Evolutionary conservation across 1,284 basidiomycete genomes (phyloP).

Genomic region (Rhizoctonia solani): DNA sequence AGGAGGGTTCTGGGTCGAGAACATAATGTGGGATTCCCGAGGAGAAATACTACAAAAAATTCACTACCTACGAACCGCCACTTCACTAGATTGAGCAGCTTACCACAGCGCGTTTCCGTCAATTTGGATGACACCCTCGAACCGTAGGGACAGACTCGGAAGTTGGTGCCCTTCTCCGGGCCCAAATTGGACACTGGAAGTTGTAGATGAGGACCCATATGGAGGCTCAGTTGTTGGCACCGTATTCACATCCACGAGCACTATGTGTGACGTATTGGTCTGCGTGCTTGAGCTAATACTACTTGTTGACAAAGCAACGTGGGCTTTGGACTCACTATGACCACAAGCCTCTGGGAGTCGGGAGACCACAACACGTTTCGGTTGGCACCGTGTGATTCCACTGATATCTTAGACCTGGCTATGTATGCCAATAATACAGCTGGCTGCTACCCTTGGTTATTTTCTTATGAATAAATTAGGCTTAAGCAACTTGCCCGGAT

Average conservation of each 20-base stretch:
- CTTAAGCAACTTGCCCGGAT: conserved; percentile 65
- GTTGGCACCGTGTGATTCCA: conserved; percentile 81
- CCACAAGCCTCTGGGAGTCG: conserved; percentile 74
- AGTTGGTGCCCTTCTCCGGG: conserved; percentile 75
- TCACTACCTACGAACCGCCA: conserved; percentile 33
- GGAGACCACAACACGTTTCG: conserved; percentile 74
- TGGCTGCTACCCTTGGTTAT: conserved; percentile 57
- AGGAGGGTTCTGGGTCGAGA: conserved; percentile 70
- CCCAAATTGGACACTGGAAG: conserved; percentile 63
- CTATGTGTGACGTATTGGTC: conserved; percentile 79
- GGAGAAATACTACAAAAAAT: conserved; percentile 64
- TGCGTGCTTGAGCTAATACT: conserved; percentile 42
- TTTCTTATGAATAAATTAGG: not conserved
- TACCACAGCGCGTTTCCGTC: conserved; percentile 76
- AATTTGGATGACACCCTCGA: conserved; percentile 81
- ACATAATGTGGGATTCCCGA: conserved; percentile 65
- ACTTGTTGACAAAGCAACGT: conserved; percentile 18
- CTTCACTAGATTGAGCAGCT: conserved; percentile 38
- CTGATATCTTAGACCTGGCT: conserved; percentile 72
- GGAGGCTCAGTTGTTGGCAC: conserved; percentile 53
- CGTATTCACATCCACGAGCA: conserved; percentile 72
- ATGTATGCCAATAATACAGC: conserved; percentile 75
- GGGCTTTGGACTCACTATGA: conserved; percentile 58
- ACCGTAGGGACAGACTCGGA: conserved; percentile 64
- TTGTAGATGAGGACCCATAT: conserved; percentile 60